Evolutionary conservation across 768 basidiomycete genomes (phyloP), one percentile per base, ranked within the genome.

Genomic region (Gymnopilus junonius): DNA sequence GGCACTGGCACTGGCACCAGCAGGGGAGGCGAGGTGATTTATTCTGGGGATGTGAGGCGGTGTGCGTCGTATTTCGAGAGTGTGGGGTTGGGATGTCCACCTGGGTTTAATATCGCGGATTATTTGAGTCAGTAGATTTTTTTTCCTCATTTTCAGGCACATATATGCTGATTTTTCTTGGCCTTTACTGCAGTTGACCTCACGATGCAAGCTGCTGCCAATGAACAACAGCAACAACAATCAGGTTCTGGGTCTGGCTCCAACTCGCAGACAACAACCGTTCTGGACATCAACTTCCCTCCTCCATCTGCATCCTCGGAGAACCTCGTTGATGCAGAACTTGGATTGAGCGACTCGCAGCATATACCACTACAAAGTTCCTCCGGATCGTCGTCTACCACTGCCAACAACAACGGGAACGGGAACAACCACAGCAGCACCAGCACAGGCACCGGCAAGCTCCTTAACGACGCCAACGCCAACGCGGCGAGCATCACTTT

Each of bases 91-190:
- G 86, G 89, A 0, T 99, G 97, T 71, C 97, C 97, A 5, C 80
- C 88, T 10, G 97, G 97, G 0, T 99, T 95, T 75, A 99, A 99
- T 72, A 93, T 99, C 66, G 97, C 97, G 0, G 97, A 99, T 77
- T 98, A 88, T 76, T 79, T 99, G 60, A 98, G 95, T 96, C 72
- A 58, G 92, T 84, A 17, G 21, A 8, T 31, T 34, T 39, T 61
- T 23, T 43, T 10, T 35, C 21, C 29, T 20, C 23, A 27, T 23
- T 20, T 31, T 55, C 29, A 35, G 27, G 35, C n/a, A 12, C 34
- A 20, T 21, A 14, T n/a, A 29, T 20, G 6, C 42, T 57, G 34
- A 46, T 37, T 27, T 34, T 62, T 53, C 58, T 27, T 7, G 12
- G 48, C 6, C 2, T 20, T 10, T 20, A 6, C 50, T 51, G 31